A percentile compares a stretch with the other conserved stretches of the same genome.
Evolutionary conservation across 192 early-diverging fungal genomes (phyloP).

Genomic region (Linnemannia exigua): DNA sequence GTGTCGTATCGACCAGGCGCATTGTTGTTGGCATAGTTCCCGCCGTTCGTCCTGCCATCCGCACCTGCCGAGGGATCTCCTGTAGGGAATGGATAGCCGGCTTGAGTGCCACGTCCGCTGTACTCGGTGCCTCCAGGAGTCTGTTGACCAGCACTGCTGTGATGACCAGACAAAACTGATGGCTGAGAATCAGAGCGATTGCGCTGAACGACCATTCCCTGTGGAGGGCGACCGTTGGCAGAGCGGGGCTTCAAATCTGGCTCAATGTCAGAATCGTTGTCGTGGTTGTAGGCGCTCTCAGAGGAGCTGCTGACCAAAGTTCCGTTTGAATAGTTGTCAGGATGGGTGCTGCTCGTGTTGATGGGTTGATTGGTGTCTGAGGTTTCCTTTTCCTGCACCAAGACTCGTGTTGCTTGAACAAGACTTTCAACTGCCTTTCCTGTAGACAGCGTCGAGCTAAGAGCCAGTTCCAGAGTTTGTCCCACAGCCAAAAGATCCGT

Average conservation of each 20-base stretch:
- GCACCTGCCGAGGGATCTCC: not conserved
- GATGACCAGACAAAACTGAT: slow-evolving; percentile 5
- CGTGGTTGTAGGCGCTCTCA: slow-evolving; percentile 28
- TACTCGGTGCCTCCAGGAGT: slow-evolving; percentile 4
- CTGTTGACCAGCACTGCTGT: slow-evolving; percentile 8
- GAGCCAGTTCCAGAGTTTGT: slow-evolving; percentile 41
- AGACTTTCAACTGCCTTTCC: slow-evolving; percentile 29
- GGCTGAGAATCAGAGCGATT: slow-evolving; percentile 35
- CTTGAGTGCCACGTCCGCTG: not conserved
- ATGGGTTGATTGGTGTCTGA: slow-evolving; percentile 18
- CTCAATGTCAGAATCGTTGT: slow-evolving; percentile 52
- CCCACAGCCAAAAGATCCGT: slow-evolving; percentile 68
- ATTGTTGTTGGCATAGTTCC: slow-evolving; percentile 31
- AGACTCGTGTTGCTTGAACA: slow-evolving; percentile 34
- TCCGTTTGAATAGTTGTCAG: slow-evolving; percentile 11
- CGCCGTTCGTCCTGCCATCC: not conserved
- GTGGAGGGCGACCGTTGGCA: not conserved
- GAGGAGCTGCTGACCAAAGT: not conserved
- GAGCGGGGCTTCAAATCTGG: slow-evolving; percentile 26
- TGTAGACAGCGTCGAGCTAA: slow-evolving; percentile 28
- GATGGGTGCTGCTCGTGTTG: not conserved
- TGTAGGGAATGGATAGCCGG: slow-evolving; percentile 12
- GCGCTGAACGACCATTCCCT: slow-evolving; percentile 5
- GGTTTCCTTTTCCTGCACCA: slow-evolving; percentile 51
- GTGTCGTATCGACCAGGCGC: slow-evolving; percentile 32